phyloP scores from a whole-genome alignment of 208 protist genomes.

The Trypanosoma cruzi region DNA sequence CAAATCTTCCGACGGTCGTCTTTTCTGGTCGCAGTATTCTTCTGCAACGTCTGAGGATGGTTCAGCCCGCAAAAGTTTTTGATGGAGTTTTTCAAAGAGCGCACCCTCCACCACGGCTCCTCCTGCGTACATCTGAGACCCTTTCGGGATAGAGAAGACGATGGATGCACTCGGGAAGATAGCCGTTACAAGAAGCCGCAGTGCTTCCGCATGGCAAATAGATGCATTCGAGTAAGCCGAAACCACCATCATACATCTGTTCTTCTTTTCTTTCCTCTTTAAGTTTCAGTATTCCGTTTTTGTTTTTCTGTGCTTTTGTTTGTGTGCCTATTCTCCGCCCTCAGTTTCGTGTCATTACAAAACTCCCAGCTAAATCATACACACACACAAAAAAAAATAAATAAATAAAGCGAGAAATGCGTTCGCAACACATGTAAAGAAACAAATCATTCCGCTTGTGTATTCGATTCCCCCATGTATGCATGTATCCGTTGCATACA shows the following conservation, averaged over 20 bases:
- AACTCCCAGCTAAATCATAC: too few species aligned
- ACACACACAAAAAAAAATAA: too few species aligned
- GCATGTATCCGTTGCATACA: too few species aligned
- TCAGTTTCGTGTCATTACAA: too few species aligned
- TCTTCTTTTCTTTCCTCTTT: constrained; percentile 1
- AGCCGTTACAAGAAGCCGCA: constrained; percentile 14
- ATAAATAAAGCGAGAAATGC: too few species aligned
- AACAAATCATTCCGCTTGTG: too few species aligned
- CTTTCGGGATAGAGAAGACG: background rate
- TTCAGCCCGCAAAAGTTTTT: background rate
- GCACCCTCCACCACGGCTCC: background rate
- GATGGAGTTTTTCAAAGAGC: background rate
- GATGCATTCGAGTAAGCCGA: background rate
- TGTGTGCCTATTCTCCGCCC: background rate
- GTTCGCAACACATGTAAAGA: too few species aligned
- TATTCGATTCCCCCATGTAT: too few species aligned
- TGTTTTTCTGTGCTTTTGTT: too few species aligned
- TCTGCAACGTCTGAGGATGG: background rate
- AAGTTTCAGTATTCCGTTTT: background rate
- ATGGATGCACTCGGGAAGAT: constrained; percentile 26
- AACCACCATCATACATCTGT: background rate
- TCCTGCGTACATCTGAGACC: background rate
- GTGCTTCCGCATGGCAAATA: constrained; percentile 6
- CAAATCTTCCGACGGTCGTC: background rate
- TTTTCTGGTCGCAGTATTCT: background rate